Conservation (phyloP, 805 yeast genomes). For the Pichia sporocuriosa region DNA sequence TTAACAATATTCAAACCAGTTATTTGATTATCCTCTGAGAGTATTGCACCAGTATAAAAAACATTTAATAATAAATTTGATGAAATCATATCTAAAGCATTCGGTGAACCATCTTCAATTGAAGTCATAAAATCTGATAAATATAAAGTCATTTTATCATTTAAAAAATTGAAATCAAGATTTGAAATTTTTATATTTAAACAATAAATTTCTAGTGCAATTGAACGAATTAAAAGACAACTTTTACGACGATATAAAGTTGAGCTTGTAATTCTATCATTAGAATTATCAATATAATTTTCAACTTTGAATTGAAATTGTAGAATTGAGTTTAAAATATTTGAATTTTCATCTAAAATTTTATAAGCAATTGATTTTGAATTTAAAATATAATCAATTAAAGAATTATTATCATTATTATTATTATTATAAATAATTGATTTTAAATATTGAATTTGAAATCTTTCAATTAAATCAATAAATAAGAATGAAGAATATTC, state of each 20-base stretch:
- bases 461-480: slow-evolving; percentile 21
- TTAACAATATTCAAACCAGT: slow-evolving; percentile 32
- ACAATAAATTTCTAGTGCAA: slow-evolving; percentile 53
- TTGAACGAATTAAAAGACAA: slow-evolving; percentile 19
- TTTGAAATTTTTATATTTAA: slow-evolving; percentile 45
- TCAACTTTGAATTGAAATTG: slow-evolving; percentile 17
- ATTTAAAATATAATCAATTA: slow-evolving; percentile 17
- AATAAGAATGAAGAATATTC: slow-evolving; percentile 28
- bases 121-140: slow-evolving; percentile 28
- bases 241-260: slow-evolving; percentile 24
- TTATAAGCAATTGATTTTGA: slow-evolving; percentile 9
- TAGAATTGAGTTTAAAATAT: slow-evolving; percentile 15
- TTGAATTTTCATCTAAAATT: slow-evolving; percentile 11
- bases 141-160: slow-evolving; percentile 42
- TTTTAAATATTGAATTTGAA: slow-evolving; percentile 22
- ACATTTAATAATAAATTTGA: slow-evolving; percentile 39
- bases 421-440: slow-evolving; percentile 12
- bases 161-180: slow-evolving; percentile 37
- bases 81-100: slow-evolving; percentile 42
- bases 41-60: slow-evolving; percentile 30
- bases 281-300: slow-evolving; percentile 19
- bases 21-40: slow-evolving; percentile 33
- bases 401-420: slow-evolving; percentile 4
- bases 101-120: slow-evolving; percentile 37
- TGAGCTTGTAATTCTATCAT: slow-evolving; percentile 22